Conservation (phyloP, 2,329 filamentous ascomycete species). For the Colletotrichum shisoi region DNA sequence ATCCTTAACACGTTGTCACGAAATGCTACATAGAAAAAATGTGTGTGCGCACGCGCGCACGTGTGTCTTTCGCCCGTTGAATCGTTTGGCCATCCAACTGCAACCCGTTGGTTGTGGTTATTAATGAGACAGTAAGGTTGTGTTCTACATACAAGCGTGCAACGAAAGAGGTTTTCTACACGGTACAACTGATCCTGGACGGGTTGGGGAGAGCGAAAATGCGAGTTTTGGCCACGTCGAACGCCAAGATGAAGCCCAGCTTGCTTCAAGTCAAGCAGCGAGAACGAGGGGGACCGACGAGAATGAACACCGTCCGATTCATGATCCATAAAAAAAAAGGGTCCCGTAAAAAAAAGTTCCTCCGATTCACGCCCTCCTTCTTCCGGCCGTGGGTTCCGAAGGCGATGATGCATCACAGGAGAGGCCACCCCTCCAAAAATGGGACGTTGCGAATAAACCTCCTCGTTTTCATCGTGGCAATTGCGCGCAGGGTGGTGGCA, state of each 20-base stretch:
- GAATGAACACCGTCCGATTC: conserved; percentile 24
- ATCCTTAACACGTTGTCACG: not conserved
- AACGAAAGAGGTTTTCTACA: conserved; percentile 34
- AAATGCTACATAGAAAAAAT: not conserved
- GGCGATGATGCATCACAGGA: not conserved
- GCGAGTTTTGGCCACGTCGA: conserved; percentile 11
- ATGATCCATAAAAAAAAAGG: conserved; percentile 37
- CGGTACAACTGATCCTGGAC: conserved; percentile 19
- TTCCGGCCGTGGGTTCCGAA: conserved; percentile 18
- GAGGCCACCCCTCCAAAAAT: not conserved
- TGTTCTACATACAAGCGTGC: conserved; percentile 39
- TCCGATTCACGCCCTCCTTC: conserved; percentile 28
- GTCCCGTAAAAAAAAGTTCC: conserved; percentile 33
- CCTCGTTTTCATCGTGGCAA: conserved; percentile 8
- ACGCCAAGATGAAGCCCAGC: conserved; percentile 28
- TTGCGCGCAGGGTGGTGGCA: conserved; percentile 6
- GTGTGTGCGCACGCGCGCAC: too few species aligned
- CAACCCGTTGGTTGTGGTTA: conserved; percentile 36
- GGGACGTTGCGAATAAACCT: conserved; percentile 3
- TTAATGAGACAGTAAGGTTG: conserved; percentile 38
- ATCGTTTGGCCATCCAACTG: conserved; percentile 35
- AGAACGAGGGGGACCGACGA: conserved; percentile 8
- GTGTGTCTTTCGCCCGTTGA: too few species aligned
- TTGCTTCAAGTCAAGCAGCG: conserved; percentile 13
- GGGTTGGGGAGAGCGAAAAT: conserved; percentile 6